Evolutionary conservation across 805 yeast genomes (phyloP).

Genomic region (Priceomyces medius): DNA sequence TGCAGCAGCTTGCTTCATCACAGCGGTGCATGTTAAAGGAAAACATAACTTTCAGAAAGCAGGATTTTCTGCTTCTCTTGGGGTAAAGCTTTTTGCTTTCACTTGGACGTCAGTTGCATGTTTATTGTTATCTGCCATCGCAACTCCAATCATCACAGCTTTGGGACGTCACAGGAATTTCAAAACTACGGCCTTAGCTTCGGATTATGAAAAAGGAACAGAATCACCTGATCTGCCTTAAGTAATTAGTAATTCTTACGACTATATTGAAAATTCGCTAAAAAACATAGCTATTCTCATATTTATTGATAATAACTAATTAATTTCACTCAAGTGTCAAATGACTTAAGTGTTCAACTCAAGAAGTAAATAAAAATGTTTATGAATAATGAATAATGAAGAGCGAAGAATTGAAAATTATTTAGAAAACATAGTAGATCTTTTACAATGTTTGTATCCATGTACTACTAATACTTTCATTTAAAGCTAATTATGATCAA

Average conservation of each 20-base stretch:
- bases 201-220: too few relatives aligned
- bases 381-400: background rate
- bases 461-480: too few relatives aligned
- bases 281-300: too few relatives aligned
- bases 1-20: conserved; percentile 48
- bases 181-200: background rate
- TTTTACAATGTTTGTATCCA: background rate
- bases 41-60: conserved; percentile 45
- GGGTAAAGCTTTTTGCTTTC: conserved; percentile 54
- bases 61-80: conserved; percentile 44
- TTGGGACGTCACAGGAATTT: background rate
- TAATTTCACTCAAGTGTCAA: too few relatives aligned
- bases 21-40: conserved; percentile 58
- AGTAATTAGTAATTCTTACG: too few relatives aligned
- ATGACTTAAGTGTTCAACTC: too few relatives aligned
- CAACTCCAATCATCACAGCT: background rate
- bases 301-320: too few relatives aligned
- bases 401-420: background rate
- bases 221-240: too few relatives aligned
- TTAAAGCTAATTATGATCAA: too few relatives aligned
- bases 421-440: background rate
- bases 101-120: conserved; percentile 55
- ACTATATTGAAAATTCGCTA: too few relatives aligned
- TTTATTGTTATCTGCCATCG: conserved; percentile 11
- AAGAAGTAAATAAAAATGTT: background rate